Evolutionary conservation across 768 basidiomycete genomes (phyloP), one percentile per base, ranked within the genome.

Genomic region (Exsudoporus frostii): DNA sequence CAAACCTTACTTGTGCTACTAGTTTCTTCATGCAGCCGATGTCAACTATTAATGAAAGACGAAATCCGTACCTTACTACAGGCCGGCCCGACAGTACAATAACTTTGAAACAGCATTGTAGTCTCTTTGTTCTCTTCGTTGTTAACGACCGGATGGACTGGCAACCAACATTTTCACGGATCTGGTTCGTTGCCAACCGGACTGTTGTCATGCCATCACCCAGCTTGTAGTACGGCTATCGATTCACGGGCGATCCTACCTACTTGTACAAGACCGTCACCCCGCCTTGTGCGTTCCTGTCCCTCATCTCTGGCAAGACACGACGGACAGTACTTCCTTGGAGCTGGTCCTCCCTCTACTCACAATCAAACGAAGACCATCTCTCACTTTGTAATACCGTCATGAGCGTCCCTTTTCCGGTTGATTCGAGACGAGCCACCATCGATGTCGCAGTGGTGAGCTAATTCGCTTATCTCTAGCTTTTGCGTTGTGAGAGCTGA

Each of bases 401-500:
- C 34, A 66, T 65, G 65, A 57, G 5, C 34, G 11, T 20, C 20
- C 56, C 65, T 29, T 49, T 43, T n/a, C 33, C 55, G n/a, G 10
- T 25, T 19, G 53, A 51, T n/a, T 30, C 52, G 17, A 66, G 53
- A 48, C 55, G 41, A 34, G 27, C 50, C 36, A 59, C 59, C 19
- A 63, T 55, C 45, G 51, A 64, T 24, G 60, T 71, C 42, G 51
- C 59, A 1, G 49, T 71, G 45, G 70, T 73, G 40, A 43, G 70
- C 34, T 5, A 6, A 29, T 9, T 27, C 11, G 7, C 30, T 14
- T 24, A 36, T 19, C 27, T n/a, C 33, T 5, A 37, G 17, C 41
- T 2, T 34, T 41, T 29, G 3, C 7, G 10, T 30, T 2, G 9
- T n/a, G 29, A 29, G 19, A 29, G 7, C 44, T 40, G 33, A 50